Conservation (phyloP, 345 rosid species). For the Noccaea bulbosa region DNA sequence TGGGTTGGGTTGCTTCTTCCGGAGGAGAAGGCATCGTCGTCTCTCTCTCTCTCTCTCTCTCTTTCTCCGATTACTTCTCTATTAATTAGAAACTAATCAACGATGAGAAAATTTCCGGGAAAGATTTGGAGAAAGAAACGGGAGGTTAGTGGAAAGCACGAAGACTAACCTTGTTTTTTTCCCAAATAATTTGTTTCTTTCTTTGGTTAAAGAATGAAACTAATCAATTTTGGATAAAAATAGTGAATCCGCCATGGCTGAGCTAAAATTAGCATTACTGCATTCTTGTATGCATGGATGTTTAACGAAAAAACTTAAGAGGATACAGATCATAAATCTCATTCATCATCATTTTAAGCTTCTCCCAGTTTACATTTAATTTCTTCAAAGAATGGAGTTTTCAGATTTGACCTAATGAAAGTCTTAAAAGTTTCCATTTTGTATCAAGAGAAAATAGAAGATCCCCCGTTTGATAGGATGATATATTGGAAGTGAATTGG, state of each 20-base stretch:
- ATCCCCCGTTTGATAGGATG: neutral
- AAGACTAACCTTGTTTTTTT: conserved; percentile 16
- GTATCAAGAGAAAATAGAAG: neutral
- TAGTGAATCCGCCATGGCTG: conserved; percentile 33
- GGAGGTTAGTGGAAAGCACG: conserved; percentile 39
- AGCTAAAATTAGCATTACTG: conserved; percentile 36
- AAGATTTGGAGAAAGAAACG: conserved; percentile 23
- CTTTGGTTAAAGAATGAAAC: conserved; percentile 17
- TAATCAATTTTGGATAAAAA: conserved; percentile 37
- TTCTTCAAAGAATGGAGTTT: neutral
- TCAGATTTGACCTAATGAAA: neutral
- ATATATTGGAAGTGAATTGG: neutral
- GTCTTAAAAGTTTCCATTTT: neutral
- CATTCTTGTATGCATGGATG: neutral
- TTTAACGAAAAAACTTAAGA: neutral
- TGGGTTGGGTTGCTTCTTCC: conserved; percentile 37
- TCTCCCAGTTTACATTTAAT: neutral
- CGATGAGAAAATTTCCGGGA: neutral
- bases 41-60: conserved; percentile 6
- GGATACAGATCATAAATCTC: neutral
- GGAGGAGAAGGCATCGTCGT: conserved; percentile 46
- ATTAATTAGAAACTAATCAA: conserved; percentile 10
- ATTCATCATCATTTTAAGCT: neutral
- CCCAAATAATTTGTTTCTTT: conserved; percentile 4
- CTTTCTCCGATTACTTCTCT: neutral